Percentiles rank a stretch among this genome's conserved stretches.
Conservation (phyloP, 2,329 filamentous ascomycete species). For the Fonsecaea pedrosoi region DNA sequence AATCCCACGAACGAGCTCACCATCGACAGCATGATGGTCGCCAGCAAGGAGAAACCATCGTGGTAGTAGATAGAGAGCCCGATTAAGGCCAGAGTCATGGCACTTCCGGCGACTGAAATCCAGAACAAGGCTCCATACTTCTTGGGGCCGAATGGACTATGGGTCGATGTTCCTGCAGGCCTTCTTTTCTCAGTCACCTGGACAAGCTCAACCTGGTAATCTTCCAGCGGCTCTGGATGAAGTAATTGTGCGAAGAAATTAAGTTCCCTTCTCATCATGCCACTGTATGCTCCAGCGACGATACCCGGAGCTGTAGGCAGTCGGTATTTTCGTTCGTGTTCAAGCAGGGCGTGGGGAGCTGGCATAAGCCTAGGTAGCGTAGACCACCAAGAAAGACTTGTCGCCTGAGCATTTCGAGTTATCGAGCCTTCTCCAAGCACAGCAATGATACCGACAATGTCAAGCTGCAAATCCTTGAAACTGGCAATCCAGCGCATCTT, state of each 20-base stretch:
- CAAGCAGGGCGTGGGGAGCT: conserved; percentile 68
- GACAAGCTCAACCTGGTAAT: conserved; percentile 51
- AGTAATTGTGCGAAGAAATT: conserved; percentile 69
- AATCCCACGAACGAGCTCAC: conserved; percentile 63
- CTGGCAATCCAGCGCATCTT: conserved; percentile 31
- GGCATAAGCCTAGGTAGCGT: conserved; percentile 67
- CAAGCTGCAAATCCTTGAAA: conserved; percentile 46
- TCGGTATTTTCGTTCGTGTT: conserved; percentile 60
- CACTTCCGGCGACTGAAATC: conserved; percentile 49
- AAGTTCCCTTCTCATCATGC: conserved; percentile 61
- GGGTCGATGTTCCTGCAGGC: conserved; percentile 29
- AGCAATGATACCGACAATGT: conserved; percentile 68
- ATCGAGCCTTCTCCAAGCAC: conserved; percentile 68
- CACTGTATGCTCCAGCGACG: conserved; percentile 66
- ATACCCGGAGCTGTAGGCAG: conserved; percentile 63
- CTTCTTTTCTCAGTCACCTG: conserved; percentile 43
- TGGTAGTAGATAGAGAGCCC: conserved; percentile 60
- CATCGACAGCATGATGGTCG: conserved; percentile 60
- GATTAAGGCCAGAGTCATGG: conserved; percentile 62
- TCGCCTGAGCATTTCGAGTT: conserved; percentile 63
- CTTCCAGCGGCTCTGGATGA: conserved; percentile 52
- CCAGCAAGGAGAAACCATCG: conserved; percentile 61
- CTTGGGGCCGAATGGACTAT: conserved; percentile 25
- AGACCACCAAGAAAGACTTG: conserved; percentile 65
- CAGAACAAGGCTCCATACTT: conserved; percentile 28